Conservation (phyloP, 306 rosid genomes). For the Coriaria nepalensis region DNA sequence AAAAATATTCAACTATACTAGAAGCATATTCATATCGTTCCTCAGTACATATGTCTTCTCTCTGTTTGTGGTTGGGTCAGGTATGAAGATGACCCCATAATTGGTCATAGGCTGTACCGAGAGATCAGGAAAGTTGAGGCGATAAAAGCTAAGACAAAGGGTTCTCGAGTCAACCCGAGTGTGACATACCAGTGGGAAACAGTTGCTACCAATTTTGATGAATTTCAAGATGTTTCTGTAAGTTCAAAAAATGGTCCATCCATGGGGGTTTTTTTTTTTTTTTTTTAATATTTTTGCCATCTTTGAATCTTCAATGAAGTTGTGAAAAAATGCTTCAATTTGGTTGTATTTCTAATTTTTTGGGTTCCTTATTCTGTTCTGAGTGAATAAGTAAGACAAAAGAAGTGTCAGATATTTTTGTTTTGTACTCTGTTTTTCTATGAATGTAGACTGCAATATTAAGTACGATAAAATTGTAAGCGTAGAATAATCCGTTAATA, state of each 20-base stretch:
- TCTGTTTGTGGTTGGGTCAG: slow-evolving; percentile 38
- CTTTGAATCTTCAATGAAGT: no score
- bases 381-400: no score
- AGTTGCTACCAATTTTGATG: slow-evolving; percentile 86
- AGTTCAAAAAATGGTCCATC: slow-evolving; percentile 28
- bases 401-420: no score
- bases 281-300: neutral
- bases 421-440: no score
- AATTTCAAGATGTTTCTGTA: slow-evolving; percentile 81
- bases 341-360: no score
- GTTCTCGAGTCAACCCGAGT: slow-evolving; percentile 56
- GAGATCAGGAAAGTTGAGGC: slow-evolving; percentile 77
- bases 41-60: slow-evolving; percentile 17
- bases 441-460: no score
- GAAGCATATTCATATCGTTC: neutral
- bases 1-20: no score
- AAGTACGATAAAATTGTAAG: no score
- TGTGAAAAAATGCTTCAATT: no score
- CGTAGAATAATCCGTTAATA: no score
- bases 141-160: slow-evolving; percentile 62
- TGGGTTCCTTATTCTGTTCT: no score
- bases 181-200: slow-evolving; percentile 76
- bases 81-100: slow-evolving; percentile 87
- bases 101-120: slow-evolving; percentile 87
- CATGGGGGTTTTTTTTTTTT: slow-evolving; percentile 3